Percentiles rank a stretch among this genome's conserved stretches.
These are phyloP conservation scores for Trametes sp. DNA, from an alignment of 1,284 basidiomycete species.

Conservation along the genomic window DNA sequence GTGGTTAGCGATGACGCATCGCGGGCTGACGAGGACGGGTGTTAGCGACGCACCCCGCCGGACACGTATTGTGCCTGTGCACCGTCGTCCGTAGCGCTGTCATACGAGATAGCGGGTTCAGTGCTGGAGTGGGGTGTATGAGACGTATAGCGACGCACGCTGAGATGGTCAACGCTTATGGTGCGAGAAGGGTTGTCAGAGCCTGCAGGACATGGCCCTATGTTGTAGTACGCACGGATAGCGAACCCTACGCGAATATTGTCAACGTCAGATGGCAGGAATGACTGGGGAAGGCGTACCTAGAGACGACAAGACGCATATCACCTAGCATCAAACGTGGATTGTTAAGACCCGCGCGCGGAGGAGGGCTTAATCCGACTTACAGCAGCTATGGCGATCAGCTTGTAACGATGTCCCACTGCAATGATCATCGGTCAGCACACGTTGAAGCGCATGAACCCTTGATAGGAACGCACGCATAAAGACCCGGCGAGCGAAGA, in stretches of 20 bases:
- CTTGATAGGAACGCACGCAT: neutral
- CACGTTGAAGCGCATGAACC: neutral
- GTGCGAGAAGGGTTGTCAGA: neutral
- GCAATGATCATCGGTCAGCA: neutral
- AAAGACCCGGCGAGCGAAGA: constrained; percentile 1
- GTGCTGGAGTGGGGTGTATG: too few species aligned
- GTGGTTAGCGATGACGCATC: neutral
- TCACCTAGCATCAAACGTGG: too few species aligned
- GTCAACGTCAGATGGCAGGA: too few species aligned
- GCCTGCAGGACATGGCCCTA: neutral
- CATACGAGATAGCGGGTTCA: too few species aligned
- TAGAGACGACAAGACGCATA: too few species aligned
- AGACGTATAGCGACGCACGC: neutral
- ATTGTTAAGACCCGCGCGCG: too few species aligned
- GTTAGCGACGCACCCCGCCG: neutral
- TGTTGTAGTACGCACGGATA: neutral
- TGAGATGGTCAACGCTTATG: neutral
- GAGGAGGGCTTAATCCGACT: too few species aligned
- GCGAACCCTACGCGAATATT: neutral
- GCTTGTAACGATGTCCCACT: neutral
- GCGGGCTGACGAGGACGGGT: neutral
- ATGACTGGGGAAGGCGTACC: neutral
- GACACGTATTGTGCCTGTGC: neutral
- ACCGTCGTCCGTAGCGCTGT: neutral
- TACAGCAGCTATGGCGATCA: neutral